Base-by-base conservation (phyloP, 306 rosid species). In the Mucuna pruriens region DNA sequence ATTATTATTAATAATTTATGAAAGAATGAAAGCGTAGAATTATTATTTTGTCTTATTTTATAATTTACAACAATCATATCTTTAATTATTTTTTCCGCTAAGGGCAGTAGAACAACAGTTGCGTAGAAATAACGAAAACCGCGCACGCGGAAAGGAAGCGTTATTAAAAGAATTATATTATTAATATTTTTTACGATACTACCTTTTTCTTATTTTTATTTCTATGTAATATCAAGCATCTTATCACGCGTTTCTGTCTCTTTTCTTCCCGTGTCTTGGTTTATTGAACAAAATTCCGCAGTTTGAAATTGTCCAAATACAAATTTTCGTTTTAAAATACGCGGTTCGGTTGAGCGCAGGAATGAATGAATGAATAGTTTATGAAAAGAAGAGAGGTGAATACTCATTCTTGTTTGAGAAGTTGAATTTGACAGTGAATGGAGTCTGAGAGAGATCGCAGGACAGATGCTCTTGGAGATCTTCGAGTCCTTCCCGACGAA, bases 401-500 rank as follows among this genome's bases (percentile, higher is more conserved):
- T 10, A 54, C 13, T 40, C 2, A 3, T 76, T 5, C 9, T 1
- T 65, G 54, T 4, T 49, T 22, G 51, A 33, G 75, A 57, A 83
- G n/a, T 71, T 66, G 13, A 9, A 76, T 33, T 80, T 19, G 7
- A 10, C 64, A 73, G 16, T 36, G 16, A 16, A 89, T 92, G 94
- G 93, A 89, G 48, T 9, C 48, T 25, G 79, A 69, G 19, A 74
- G 79, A 72, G 97, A 95, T 86, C 99, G 98, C 84, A 86, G 98
- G 15, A 68, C 42, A 11, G 91, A 84, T 57, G 96, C 92, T 71
- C 98, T 95, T 31, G 99, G 99, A n/a, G 82, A 87, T 69, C 87
- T 95, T 76, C 87, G 84, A 48, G 71, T 88, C 46, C 97, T 95
- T 52, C 94, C 97, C 23, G 99, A 95, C 49, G 98, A 95, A 77